These are phyloP conservation scores for Leccinum griseonigrum DNA, from an alignment of 1,284 basidiomycete species.

Conservation along the genomic window DNA sequence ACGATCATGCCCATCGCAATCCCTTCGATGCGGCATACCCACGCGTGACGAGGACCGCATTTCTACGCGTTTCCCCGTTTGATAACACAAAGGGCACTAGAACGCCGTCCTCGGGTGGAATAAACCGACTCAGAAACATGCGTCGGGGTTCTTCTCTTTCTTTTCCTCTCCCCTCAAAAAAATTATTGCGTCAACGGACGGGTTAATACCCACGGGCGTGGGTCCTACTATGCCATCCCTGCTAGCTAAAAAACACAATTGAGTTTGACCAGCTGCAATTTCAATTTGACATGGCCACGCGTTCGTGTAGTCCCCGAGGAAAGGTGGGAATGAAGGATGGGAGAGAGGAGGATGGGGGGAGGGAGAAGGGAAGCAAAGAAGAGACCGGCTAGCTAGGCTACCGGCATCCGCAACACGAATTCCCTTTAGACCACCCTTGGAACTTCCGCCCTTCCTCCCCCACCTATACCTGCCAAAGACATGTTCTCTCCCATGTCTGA, in stretches of 20 bases:
- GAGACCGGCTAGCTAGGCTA: background rate
- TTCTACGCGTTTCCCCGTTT: background rate
- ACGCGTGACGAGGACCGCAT: background rate
- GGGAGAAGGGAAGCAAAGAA: background rate
- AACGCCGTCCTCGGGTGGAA: background rate
- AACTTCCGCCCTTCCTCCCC: background rate
- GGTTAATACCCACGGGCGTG: background rate
- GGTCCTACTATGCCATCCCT: background rate
- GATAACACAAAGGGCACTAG: background rate
- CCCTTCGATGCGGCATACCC: background rate
- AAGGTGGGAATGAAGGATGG: background rate
- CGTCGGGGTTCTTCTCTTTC: background rate
- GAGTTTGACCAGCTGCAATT: background rate
- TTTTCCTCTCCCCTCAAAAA: background rate
- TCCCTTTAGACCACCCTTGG: background rate
- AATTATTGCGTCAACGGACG: background rate
- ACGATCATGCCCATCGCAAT: background rate
- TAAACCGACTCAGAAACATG: background rate
- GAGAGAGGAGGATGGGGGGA: background rate
- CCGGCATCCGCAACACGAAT: background rate
- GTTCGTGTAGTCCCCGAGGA: background rate
- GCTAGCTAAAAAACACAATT: background rate
- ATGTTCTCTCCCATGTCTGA: background rate
- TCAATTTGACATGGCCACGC: background rate
- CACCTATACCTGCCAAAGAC: background rate